Evolutionary conservation across 306 rosid species (phyloP), one percentile per base, ranked within the genome.

Genomic region (Hylodesmum podocarpum): DNA sequence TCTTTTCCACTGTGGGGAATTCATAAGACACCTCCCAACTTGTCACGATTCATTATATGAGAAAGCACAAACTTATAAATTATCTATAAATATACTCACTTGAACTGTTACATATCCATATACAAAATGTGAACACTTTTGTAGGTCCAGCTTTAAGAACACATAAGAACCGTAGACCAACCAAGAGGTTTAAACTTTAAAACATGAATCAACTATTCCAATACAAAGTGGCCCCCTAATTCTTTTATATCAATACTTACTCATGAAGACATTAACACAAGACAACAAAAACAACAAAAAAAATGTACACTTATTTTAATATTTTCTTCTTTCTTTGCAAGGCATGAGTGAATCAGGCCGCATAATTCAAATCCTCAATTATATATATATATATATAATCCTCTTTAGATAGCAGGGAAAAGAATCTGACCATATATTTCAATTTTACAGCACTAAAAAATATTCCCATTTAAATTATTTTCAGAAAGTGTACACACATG

Each of bases 21-120:
- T 73, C 55, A 9, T 31, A 25, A 72, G 59, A 7, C 55, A 46
- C 70, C 21, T 63, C 70, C 68, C 62, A 80, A 21, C 64, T 80
- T 41, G 75, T 27, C 53, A 62, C 8, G 44, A 70, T 70, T 47
- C 78, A 37, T 61, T 62, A 39, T 79, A 79, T 64, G 0, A n/a
- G 46, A 41, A 36, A 51, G 15, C 33, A 41, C 33, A 73, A 66
- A 36, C 53, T 36, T 36, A 36, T 36, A 18, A 4, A 10, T 29
- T 29, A 39, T 22, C 16, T 34, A 43, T 47, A 66, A 13, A 24
- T 46, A 11, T 73, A 67, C 24, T 27, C 43, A 9, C 18, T 24
- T 21, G 40, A 33, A 46, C 46, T 33, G 41, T 13, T 33, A n/a
- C n/a, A n/a, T 37, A 34, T 13, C 12, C 80, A 36, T 62, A 31